Evolutionary conservation across 306 rosid species (phyloP), one percentile per base, ranked within the genome.

Genomic region (Mucuna pruriens): DNA sequence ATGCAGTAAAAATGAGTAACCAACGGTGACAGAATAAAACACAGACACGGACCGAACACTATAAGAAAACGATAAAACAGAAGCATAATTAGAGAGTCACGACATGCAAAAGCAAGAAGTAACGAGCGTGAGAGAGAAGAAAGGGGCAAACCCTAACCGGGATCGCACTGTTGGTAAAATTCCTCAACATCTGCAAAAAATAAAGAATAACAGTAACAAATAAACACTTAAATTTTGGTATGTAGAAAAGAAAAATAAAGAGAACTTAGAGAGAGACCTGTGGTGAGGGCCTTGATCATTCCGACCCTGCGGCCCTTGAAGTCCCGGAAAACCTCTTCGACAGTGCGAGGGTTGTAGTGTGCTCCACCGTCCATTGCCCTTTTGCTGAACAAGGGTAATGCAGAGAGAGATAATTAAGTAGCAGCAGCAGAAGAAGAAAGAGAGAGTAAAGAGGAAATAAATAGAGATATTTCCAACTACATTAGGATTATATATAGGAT

Each of bases 161-260:
- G 97, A 88, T 92, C 91, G 69, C 93, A 90, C 87, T 82, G 90
- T 77, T 72, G 84, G 72, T 76, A 90, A 73, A 92, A 92, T 46
- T 84, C 83, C 36, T 76, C 90, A 17, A 86, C 88, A 73, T 92
- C 94, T 92, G 91, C 83, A 48, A 22, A 42, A 51, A 45, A 10
- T 36, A 31, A 13, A 0, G 0, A 16, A 25, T 2, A 61, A 16
- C 31, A 17, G n/a, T n/a, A 57, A 10, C 2, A 23, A 29, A 29
- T 61, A 63, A 15, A n/a, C 3, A 34, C 8, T 34, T 2, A 31
- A 62, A 31, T 0, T 63, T 63, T 38, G 7, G 20, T 75, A 7
- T 1, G 13, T 31, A 1, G 42, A 7, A 54, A 65, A 12, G 33
- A 17, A 45, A 26, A 16, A 22, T 26, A 68, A 23, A 16, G 12